These are phyloP conservation scores for Nemania abortiva DNA, from an alignment of 2,329 filamentous ascomycete genomes.

Conservation along the genomic window DNA sequence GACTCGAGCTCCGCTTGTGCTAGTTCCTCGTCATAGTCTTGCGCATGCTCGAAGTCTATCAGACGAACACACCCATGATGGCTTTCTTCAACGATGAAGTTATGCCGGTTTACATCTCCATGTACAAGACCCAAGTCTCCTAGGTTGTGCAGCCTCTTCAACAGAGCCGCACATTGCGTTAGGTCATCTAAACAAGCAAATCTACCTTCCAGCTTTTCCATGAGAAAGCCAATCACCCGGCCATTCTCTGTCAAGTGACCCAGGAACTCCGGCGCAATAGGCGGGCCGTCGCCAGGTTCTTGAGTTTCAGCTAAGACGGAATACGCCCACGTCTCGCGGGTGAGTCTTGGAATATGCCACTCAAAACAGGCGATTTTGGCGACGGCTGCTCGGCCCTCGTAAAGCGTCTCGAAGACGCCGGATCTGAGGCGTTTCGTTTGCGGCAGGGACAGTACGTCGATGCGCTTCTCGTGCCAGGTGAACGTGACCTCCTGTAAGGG, in stretches of 20 bases:
- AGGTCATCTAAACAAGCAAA: conserved; percentile 40
- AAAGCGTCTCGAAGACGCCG: conserved; percentile 40
- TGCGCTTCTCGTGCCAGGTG: conserved; percentile 44
- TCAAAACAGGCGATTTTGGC: conserved; percentile 45
- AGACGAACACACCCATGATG: conserved; percentile 32
- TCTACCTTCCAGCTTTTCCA: conserved; percentile 41
- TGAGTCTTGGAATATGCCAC: conserved; percentile 42
- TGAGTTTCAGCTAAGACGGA: conserved; percentile 29
- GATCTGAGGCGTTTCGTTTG: conserved; percentile 43
- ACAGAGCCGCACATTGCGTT: conserved; percentile 37
- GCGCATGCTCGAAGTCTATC: conserved; percentile 38
- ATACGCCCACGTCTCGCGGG: conserved; percentile 42
- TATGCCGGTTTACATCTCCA: conserved; percentile 39
- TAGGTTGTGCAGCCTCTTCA: conserved; percentile 38
- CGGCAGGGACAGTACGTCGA: conserved; percentile 45
- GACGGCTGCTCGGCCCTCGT: conserved; percentile 36
- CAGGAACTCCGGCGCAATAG: conserved; percentile 42
- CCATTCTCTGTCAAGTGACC: conserved; percentile 44
- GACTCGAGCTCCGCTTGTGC: conserved; percentile 31
- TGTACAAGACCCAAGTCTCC: conserved; percentile 33
- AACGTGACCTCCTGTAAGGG: conserved; percentile 39
- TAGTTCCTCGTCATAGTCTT: conserved; percentile 36
- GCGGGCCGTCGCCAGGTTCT: conserved; percentile 31
- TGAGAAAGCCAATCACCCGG: conserved; percentile 43
- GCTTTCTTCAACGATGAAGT: conserved; percentile 35